Evolutionary conservation across 495 filamentous ascomycete genomes (phyloP), one percentile per base, ranked within the genome.

Genomic region (Astrocystis sublimbata): DNA sequence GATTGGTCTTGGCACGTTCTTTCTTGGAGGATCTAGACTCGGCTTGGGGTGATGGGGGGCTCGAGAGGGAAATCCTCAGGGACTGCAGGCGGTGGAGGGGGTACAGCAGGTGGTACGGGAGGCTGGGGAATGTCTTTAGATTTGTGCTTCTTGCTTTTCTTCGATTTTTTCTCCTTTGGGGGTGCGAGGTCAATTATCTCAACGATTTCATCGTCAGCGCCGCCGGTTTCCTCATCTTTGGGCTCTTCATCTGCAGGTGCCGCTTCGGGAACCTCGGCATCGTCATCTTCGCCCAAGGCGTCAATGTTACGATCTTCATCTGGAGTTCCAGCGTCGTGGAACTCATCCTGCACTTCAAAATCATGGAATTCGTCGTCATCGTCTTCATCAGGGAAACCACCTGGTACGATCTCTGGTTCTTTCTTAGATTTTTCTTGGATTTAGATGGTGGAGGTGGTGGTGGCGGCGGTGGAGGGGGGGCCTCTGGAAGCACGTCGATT

Each of bases 351-450:
- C n/a, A n/a, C n/a, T n/a, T n/a, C n/a, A n/a, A n/a, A n/a, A n/a
- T n/a, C n/a, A n/a, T n/a, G n/a, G n/a, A n/a, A n/a, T n/a, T n/a
- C n/a, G n/a, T n/a, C n/a, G n/a, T n/a, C n/a, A n/a, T n/a, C n/a
- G n/a, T n/a, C n/a, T n/a, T n/a, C n/a, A n/a, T n/a, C n/a, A n/a
- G 82, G 83, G 63, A 83, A 85, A 30, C 75, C 74, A 41, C 82
- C 82, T 47, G 82, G 83, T 13, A 80, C 58, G 1, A 63, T 46
- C 78, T 81, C 63, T 73, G 81, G 65, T 81, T 86, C 47, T 78
- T 77, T 66, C 36, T 65, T 66, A 19, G 68, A 69, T n/a, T n/a
- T 75, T 57, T 71, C 71, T 52, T 75, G 43, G 68, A 71, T 47
- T n/a, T n/a, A n/a, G 66, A 67, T 35, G 71, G 65, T 36, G 72